Base-by-base conservation (phyloP, 768 basidiomycete genomes). In the Suillus decipiens region DNA sequence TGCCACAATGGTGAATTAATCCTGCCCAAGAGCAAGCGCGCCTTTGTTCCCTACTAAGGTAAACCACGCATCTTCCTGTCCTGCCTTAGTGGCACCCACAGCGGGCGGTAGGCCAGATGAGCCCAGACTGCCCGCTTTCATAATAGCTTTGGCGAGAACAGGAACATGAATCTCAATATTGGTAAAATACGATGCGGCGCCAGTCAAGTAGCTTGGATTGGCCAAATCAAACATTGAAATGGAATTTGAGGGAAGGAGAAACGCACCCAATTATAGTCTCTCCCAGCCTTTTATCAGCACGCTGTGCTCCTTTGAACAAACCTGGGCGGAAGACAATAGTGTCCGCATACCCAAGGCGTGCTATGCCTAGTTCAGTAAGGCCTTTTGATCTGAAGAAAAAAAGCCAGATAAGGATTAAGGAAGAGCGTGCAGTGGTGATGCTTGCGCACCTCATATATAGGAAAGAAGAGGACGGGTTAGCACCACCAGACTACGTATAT, bases 261-360 rank as follows among this genome's bases (percentile, higher is more conserved):
- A 66, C 82, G 43, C 63, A 88, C 87, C 75, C 72, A 10, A 75
- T 39, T 14, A 85, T 50, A 1, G 68, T 72, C 66, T 89, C 89
- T 0, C 63, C 64, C 0, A 79, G 5, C 22, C 84, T 75, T 1
- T 37, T 34, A 1, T 84, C 79, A 5, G 70, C 41, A 3, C 89
- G 78, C 3, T 84, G 70, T 1, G 84, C 79, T 0, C 83, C 82
- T 9, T 72, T 74, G 14, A 93, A 73, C n/a, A 80, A 64, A 0
- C 70, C 84, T 2, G 93, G 90, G 22, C 89, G 83, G 72, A 92
- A 88, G 54, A 91, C 70, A 63, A 93, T 85, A 1, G 86, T 85
- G 60, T 93, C 90, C 15, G 77, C 70, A 71, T 93, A 93, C 11
- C 89, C 90, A 6, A 93, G 74, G 4, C 74, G 75, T 0, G 90